These are phyloP conservation scores for Solanum pinnatisectum DNA, from an alignment of 257 asterid genomes.

Conservation along the genomic window DNA sequence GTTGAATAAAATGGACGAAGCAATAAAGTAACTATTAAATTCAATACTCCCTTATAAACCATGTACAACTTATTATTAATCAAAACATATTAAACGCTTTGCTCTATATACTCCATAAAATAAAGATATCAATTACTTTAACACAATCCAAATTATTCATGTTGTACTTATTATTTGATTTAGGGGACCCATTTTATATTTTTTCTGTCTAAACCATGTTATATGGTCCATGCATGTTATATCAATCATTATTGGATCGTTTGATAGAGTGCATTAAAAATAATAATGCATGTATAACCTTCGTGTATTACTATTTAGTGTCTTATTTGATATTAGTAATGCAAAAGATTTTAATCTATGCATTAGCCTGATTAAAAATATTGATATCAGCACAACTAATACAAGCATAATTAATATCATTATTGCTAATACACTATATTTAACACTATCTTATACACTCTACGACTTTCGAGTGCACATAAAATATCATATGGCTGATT, in stretches of 20 bases:
- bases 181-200: background rate
- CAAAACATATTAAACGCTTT: background rate
- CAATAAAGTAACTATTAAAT: background rate
- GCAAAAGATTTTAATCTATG: no score
- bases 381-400: no score
- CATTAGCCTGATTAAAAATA: no score
- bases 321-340: no score
- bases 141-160: background rate
- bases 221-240: background rate
- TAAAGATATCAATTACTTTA: background rate
- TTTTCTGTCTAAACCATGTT: background rate
- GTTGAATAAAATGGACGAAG: background rate
- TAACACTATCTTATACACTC: no score
- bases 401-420: rapidly evolving
- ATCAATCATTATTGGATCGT: no score
- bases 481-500: no score
- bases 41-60: background rate
- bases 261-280: no score
- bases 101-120: background rate
- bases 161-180: background rate
- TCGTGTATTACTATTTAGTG: no score
- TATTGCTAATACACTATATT: no score
- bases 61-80: background rate
- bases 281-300: no score
- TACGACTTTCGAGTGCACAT: no score